These are phyloP conservation scores for Colletotrichum cordylinicola DNA, from an alignment of 2,329 filamentous ascomycete genomes.

Conservation along the genomic window DNA sequence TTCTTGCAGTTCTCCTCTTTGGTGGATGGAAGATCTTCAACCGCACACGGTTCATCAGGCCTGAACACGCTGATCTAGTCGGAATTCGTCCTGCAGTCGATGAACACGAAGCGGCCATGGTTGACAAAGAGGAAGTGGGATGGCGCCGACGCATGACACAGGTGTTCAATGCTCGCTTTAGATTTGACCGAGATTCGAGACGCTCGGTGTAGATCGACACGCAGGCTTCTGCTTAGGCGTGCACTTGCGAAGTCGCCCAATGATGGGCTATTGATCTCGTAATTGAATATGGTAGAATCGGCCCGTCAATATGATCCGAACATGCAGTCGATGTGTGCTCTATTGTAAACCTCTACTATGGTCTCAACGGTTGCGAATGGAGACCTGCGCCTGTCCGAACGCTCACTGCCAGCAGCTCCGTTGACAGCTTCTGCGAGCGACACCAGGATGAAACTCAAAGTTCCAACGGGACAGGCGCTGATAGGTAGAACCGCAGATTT, in stretches of 20 bases:
- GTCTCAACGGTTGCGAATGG: neutral
- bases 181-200: neutral
- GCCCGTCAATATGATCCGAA: neutral
- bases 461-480: neutral
- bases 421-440: neutral
- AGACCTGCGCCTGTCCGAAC: neutral
- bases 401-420: neutral
- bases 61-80: slow-evolving; percentile 62
- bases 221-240: neutral
- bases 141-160: neutral
- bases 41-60: slow-evolving; percentile 57
- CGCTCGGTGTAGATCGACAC: neutral
- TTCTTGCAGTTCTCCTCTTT: slow-evolving; percentile 61
- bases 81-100: slow-evolving; percentile 66
- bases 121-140: neutral
- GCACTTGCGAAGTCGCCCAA: neutral
- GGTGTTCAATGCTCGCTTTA: neutral
- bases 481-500: neutral
- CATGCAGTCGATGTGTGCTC: neutral
- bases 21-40: slow-evolving; percentile 64
- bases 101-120: slow-evolving; percentile 50
- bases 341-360: neutral
- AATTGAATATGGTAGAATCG: neutral
- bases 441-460: neutral
- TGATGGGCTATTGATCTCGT: neutral